Evolutionary conservation across 495 filamentous ascomycete genomes (phyloP).

Genomic region (Letharia columbiana): DNA sequence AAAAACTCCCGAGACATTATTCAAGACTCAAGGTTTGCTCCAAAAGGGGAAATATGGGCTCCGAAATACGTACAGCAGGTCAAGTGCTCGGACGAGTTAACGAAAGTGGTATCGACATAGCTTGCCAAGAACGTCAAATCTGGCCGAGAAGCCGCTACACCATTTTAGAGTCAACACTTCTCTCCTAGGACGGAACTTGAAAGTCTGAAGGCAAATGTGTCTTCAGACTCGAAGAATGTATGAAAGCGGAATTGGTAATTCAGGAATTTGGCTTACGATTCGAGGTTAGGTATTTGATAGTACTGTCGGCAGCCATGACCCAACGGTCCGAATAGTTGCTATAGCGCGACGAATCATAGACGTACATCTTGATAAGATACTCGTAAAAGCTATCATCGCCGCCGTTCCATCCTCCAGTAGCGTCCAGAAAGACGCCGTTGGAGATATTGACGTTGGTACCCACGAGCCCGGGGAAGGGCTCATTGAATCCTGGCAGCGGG

Average conservation of each 20-base stretch:
- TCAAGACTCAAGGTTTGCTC: too few relatives aligned
- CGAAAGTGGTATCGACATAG: constrained; percentile 46
- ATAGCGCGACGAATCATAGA: constrained; percentile 66
- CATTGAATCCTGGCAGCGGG: constrained; percentile 49
- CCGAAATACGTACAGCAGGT: constrained; percentile 47
- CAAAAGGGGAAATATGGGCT: too few relatives aligned
- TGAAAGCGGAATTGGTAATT: not conserved
- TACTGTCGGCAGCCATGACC: constrained; percentile 68
- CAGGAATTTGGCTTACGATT: constrained; percentile 35
- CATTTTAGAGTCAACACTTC: not conserved
- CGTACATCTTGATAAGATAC: constrained; percentile 89
- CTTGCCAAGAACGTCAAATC: constrained; percentile 69
- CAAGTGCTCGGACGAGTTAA: constrained; percentile 53
- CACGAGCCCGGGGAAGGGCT: constrained; percentile 73
- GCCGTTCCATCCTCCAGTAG: constrained; percentile 68
- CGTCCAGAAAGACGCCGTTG: constrained; percentile 59
- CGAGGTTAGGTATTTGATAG: constrained; percentile 62
- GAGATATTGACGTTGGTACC: constrained; percentile 58
- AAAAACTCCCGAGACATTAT: too few relatives aligned
- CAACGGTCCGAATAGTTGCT: constrained; percentile 60
- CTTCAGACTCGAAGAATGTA: not conserved
- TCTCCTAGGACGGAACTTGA: not conserved
- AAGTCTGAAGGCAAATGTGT: not conserved
- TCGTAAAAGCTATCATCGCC: constrained; percentile 82
- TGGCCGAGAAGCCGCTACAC: constrained; percentile 44